These are phyloP conservation scores for Cochlearia excelsa DNA, from an alignment of 345 rosid species.

Conservation along the genomic window DNA sequence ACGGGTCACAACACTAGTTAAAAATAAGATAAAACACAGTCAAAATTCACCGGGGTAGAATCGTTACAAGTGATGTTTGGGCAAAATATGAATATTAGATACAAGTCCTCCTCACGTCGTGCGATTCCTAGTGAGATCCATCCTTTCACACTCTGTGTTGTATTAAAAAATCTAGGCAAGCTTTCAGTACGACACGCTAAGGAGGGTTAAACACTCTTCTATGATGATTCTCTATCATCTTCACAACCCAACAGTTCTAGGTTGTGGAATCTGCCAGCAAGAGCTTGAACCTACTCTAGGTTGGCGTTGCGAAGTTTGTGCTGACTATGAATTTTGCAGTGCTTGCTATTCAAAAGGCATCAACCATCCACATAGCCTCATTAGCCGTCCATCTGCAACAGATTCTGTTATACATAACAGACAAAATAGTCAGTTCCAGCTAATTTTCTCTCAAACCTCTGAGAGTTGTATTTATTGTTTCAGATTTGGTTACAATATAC, in stretches of 20 bases:
- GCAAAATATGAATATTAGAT: too few relatives aligned
- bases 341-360: slow-evolving; percentile 78
- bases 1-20: too few relatives aligned
- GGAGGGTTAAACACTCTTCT: slow-evolving; percentile 97
- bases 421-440: slow-evolving; percentile 84
- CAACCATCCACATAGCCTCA: slow-evolving; percentile 91
- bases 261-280: slow-evolving; percentile 75
- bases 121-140: too few relatives aligned
- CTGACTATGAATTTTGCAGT: slow-evolving; percentile 91
- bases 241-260: slow-evolving; percentile 97
- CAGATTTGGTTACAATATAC: neutral
- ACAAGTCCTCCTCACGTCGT: too few relatives aligned
- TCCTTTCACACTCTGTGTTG: too few relatives aligned
- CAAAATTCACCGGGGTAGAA: too few relatives aligned
- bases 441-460: slow-evolving; percentile 24
- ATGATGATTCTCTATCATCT: slow-evolving; percentile 99
- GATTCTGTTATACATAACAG: slow-evolving; percentile 90
- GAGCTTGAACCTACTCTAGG: slow-evolving; percentile 97
- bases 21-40: too few relatives aligned
- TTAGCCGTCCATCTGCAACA: slow-evolving; percentile 68
- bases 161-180: slow-evolving; percentile 56
- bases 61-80: too few relatives aligned
- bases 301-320: slow-evolving; percentile 95
- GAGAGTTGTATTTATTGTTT: neutral
- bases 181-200: slow-evolving; percentile 90